Conservation (phyloP, 257 asterid genomes). For the Jaltomata sinuosa region DNA sequence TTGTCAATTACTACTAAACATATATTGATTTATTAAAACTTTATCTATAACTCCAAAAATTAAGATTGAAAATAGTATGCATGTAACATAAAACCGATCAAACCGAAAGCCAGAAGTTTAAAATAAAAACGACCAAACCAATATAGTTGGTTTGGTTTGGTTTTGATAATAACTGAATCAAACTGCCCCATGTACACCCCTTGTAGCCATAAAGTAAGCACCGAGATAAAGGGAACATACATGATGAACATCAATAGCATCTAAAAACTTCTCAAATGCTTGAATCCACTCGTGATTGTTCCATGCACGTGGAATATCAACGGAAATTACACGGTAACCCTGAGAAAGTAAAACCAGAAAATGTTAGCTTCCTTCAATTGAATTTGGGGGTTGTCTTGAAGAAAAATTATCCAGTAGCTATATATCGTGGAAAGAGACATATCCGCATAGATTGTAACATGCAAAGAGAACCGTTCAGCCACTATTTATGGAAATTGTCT, state of each 20-base stretch:
- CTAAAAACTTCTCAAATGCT: conserved; percentile 96
- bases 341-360: conserved; percentile 23
- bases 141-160: not conserved
- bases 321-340: conserved; percentile 94
- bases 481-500: not conserved
- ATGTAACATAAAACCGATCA: not conserved
- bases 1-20: not conserved
- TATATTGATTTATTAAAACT: not conserved
- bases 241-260: conserved; percentile 91
- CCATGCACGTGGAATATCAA: conserved; percentile 96
- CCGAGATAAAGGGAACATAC: conserved; percentile 40
- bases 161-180: not conserved
- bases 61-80: not conserved
- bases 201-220: not conserved
- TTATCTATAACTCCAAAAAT: not conserved
- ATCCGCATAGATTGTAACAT: not conserved
- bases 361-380: conserved; percentile 1
- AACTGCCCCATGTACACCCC: not conserved
- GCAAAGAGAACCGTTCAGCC: not conserved
- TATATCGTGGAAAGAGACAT: not conserved
- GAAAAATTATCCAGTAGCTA: not conserved
- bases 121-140: too few species aligned
- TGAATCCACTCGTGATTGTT: conserved; percentile 90
- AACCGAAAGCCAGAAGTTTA: too few species aligned
- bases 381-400: not conserved